A percentile compares a stretch with the other conserved stretches of the same genome.
Evolutionary conservation across 306 rosid species (phyloP).

Genomic region (Herpetospermum pedunculosum): DNA sequence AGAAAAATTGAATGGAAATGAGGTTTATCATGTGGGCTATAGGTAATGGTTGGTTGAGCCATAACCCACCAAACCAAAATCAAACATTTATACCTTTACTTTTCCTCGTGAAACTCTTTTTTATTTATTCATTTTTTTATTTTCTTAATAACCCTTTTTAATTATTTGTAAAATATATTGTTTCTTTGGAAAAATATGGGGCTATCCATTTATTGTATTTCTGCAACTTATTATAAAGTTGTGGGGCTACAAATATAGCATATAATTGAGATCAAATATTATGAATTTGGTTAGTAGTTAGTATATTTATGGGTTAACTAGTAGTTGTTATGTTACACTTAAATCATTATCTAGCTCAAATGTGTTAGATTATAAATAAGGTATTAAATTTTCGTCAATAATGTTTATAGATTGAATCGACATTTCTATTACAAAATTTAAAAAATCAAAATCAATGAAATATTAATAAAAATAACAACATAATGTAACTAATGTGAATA

Average conservation of each 20-base stretch:
- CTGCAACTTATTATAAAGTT: neutral
- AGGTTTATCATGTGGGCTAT: constrained; percentile 35
- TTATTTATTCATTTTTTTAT: neutral
- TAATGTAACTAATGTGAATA: too few species aligned
- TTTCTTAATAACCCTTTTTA: neutral
- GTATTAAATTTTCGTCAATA: too few species aligned
- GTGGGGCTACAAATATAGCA: neutral
- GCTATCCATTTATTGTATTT: neutral
- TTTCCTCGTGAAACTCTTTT: neutral
- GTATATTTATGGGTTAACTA: neutral
- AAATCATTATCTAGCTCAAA: neutral
- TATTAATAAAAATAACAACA: too few species aligned
- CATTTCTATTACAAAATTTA: too few species aligned
- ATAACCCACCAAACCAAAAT: constrained; percentile 26
- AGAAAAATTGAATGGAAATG: constrained; percentile 11
- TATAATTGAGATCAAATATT: neutral
- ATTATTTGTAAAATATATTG: neutral
- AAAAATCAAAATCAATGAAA: too few species aligned
- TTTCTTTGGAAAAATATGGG: neutral
- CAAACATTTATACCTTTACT: constrained; percentile 24
- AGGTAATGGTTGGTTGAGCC: constrained; percentile 52
- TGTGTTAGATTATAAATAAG: too few species aligned
- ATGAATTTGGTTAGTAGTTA: neutral
- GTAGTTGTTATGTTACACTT: neutral
- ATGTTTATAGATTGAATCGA: too few species aligned